Evolutionary conservation across 2,329 filamentous ascomycete genomes (phyloP).

Genomic region (Colletotrichum salicis): DNA sequence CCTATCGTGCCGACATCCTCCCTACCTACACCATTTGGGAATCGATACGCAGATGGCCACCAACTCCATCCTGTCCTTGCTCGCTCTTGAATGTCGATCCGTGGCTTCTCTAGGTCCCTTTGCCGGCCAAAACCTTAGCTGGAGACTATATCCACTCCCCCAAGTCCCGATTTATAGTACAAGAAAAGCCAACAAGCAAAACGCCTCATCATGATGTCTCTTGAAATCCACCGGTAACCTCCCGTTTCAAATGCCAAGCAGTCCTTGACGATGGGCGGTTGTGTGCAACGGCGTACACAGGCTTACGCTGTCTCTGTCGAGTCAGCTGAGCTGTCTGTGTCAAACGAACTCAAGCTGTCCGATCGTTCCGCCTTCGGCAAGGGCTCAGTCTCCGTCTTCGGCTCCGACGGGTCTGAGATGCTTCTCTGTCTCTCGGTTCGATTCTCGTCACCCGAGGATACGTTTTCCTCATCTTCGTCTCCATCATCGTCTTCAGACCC

Average conservation of each 20-base stretch:
- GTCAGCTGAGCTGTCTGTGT: slow-evolving; percentile 23
- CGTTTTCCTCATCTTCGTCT: slow-evolving; percentile 61
- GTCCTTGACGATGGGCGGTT: not conserved
- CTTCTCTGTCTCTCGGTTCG: slow-evolving; percentile 69
- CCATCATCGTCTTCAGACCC: slow-evolving; percentile 67
- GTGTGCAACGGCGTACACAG: not conserved
- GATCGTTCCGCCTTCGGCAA: slow-evolving; percentile 11
- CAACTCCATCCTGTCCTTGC: slow-evolving; percentile 29
- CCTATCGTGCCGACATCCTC: slow-evolving; percentile 18
- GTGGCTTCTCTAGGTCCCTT: slow-evolving; percentile 5
- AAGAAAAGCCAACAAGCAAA: slow-evolving; percentile 30
- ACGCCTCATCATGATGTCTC: slow-evolving; percentile 28
- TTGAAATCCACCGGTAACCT: not conserved
- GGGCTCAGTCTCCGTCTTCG: slow-evolving; percentile 12
- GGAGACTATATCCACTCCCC: slow-evolving; percentile 30
- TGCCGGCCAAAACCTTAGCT: slow-evolving; percentile 16
- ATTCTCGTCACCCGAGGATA: slow-evolving; percentile 56
- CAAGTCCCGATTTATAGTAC: slow-evolving; percentile 32
- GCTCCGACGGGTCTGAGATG: slow-evolving; percentile 50
- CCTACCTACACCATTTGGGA: slow-evolving; percentile 13
- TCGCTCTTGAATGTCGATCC: slow-evolving; percentile 23
- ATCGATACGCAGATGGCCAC: slow-evolving; percentile 26
- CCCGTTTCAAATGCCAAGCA: slow-evolving; percentile 13
- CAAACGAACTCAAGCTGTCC: slow-evolving; percentile 23
- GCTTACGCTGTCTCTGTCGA: slow-evolving; percentile 19